A percentile compares a stretch with the other conserved stretches of the same genome.
phyloP scores from a whole-genome alignment of 2,329 filamentous ascomycete genomes.

The Aspergillus spinulosporus region DNA sequence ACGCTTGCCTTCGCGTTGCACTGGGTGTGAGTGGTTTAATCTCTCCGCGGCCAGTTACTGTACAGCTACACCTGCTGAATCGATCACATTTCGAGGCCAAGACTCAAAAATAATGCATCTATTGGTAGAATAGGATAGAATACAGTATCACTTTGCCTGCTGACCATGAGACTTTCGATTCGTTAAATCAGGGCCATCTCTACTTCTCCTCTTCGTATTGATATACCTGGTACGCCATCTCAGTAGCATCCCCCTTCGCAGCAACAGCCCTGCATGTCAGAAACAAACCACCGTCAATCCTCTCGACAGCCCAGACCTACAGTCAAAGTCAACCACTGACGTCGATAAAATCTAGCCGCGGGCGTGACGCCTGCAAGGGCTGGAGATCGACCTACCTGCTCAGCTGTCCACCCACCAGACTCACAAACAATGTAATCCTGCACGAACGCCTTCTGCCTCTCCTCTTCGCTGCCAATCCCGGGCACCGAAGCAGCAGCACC shows the following conservation, averaged over 20 bases:
- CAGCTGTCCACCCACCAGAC: not conserved
- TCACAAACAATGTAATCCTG: not conserved
- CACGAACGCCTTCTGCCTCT: not conserved
- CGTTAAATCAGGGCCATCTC: not conserved
- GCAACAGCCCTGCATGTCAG: slow-evolving; percentile 9
- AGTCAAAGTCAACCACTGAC: too few relatives aligned
- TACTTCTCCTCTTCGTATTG: not conserved
- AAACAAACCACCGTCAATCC: not conserved
- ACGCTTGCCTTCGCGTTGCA: too few relatives aligned
- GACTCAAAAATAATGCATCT: too few relatives aligned
- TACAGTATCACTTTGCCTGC: too few relatives aligned
- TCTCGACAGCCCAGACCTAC: slow-evolving; percentile 4
- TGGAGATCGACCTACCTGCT: slow-evolving; percentile 1
- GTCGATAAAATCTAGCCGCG: too few relatives aligned
- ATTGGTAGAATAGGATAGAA: too few relatives aligned
- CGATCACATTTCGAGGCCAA: too few relatives aligned
- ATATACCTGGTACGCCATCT: not conserved
- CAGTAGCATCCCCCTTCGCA: not conserved
- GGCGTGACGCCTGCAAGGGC: too few relatives aligned
- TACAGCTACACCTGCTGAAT: too few relatives aligned
- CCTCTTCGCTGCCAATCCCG: not conserved
- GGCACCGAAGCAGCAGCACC: not conserved
- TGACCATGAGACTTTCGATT: too few relatives aligned
- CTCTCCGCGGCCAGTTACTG: too few relatives aligned
- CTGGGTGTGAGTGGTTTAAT: too few relatives aligned